phyloP scores from a whole-genome alignment of 1,284 basidiomycete species.

The Porphyrellus sp. region DNA sequence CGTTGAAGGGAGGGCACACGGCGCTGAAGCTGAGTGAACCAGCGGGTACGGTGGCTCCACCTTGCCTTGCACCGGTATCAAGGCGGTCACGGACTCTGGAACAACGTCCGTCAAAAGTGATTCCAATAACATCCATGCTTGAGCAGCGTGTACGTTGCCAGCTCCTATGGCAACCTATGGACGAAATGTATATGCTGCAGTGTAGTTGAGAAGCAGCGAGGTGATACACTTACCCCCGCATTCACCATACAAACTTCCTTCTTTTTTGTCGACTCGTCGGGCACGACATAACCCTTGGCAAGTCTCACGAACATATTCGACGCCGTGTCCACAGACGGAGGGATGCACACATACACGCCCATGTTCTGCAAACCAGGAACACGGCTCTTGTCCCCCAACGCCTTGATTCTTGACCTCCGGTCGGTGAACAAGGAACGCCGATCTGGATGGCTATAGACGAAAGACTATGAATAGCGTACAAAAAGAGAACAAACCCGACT shows the following conservation, averaged over 20 bases:
- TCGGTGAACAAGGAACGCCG: conserved; percentile 39
- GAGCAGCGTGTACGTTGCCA: conserved; percentile 59
- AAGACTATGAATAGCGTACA: background rate
- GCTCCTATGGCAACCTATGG: conserved; percentile 58
- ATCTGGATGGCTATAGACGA: conserved; percentile 47
- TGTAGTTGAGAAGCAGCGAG: background rate
- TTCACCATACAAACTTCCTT: conserved; percentile 42
- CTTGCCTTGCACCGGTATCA: conserved; percentile 30
- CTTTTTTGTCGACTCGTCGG: conserved; percentile 49
- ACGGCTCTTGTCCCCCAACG: conserved; percentile 49
- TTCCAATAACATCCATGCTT: conserved; percentile 67
- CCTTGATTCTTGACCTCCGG: conserved; percentile 43
- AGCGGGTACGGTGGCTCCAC: conserved; percentile 20
- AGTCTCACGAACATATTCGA: conserved; percentile 58
- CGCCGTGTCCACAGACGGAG: conserved; percentile 23
- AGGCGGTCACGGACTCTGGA: conserved; percentile 32
- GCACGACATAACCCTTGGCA: conserved; percentile 63
- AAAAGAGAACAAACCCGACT: conserved; percentile 29
- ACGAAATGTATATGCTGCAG: background rate
- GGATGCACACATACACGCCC: conserved; percentile 43
- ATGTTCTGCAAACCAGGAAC: conserved; percentile 51
- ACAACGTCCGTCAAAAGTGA: conserved; percentile 53
- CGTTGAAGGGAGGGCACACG: conserved; percentile 39
- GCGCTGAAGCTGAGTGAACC: conserved; percentile 44
- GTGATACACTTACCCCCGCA: conserved; percentile 45